phyloP scores from a whole-genome alignment of 2,329 filamentous ascomycete genomes.

The Botryotinia globosa region DNA sequence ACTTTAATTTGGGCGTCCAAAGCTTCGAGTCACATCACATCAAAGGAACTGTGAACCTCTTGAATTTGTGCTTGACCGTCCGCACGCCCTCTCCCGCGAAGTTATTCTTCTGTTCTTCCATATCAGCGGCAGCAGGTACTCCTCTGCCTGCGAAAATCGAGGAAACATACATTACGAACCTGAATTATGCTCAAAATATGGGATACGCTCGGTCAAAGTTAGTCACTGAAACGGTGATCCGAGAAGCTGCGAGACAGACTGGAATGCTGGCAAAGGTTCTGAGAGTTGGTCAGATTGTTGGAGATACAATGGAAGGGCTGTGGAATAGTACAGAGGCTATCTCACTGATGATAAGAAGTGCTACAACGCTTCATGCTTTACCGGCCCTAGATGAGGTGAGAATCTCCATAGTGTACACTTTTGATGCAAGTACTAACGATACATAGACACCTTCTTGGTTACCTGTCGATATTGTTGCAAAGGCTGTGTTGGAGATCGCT shows the following conservation, averaged over 20 bases:
- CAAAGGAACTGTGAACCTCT: conserved; percentile 45
- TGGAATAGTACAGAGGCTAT: conserved; percentile 54
- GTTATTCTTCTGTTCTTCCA: conserved; percentile 43
- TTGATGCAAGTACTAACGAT: not conserved
- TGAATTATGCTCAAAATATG: conserved; percentile 45
- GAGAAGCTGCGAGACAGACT: conserved; percentile 37
- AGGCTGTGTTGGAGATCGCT: conserved; percentile 43
- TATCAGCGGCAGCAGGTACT: conserved; percentile 39
- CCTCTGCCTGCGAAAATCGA: conserved; percentile 34
- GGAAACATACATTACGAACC: conserved; percentile 38
- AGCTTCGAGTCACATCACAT: conserved; percentile 50
- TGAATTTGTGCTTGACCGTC: conserved; percentile 40
- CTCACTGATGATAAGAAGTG: conserved; percentile 50
- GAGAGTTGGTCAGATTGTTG: conserved; percentile 52
- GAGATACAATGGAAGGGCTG: conserved; percentile 46
- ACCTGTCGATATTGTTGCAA: conserved; percentile 47
- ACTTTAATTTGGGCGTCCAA: conserved; percentile 53
- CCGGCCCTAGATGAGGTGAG: conserved; percentile 45
- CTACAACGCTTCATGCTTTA: conserved; percentile 44
- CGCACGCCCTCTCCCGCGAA: conserved; percentile 34
- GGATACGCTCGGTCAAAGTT: conserved; percentile 52
- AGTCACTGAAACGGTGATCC: conserved; percentile 47
- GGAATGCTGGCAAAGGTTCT: conserved; percentile 41
- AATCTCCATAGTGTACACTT: not conserved
- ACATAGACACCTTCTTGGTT: conserved; percentile 43